phyloP scores from a whole-genome alignment of 106 monocot genomes.

The Dioscorea dumetorum region DNA sequence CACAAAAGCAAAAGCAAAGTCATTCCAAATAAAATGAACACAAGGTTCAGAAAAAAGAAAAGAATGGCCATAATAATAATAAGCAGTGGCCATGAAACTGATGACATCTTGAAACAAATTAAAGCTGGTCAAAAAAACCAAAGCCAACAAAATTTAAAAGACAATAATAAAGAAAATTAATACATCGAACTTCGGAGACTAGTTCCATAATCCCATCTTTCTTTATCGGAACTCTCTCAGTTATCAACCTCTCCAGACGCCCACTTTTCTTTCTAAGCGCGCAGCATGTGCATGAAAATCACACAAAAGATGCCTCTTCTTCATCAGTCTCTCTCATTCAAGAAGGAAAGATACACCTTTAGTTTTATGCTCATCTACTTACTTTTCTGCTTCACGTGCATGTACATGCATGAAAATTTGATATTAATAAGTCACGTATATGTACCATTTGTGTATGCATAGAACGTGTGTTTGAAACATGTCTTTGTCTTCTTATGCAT shows the following conservation, averaged over 20 bases:
- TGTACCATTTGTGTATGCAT: background rate
- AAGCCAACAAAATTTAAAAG: conserved; percentile 37
- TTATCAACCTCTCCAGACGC: conserved; percentile 15
- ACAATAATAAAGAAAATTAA: no score
- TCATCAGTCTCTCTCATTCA: conserved; percentile 13
- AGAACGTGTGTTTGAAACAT: background rate
- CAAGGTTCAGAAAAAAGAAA: conserved; percentile 11
- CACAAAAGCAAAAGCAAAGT: conserved; percentile 23
- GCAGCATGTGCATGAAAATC: background rate
- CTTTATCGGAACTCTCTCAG: conserved; percentile 52
- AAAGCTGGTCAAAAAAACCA: background rate
- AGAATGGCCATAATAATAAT: conserved; percentile 2
- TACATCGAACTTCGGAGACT: conserved; percentile 53
- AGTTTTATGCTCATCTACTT: conserved; percentile 6
- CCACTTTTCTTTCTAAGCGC: conserved; percentile 17
- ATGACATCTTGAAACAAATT: conserved; percentile 5
- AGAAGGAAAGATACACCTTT: background rate
- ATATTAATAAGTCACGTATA: no score
- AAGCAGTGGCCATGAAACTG: background rate
- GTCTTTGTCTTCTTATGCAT: background rate
- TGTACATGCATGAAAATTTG: background rate
- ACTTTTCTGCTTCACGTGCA: background rate
- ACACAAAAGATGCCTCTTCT: conserved; percentile 27
- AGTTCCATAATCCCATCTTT: conserved; percentile 21
- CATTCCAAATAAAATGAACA: conserved; percentile 4